Evolutionary conservation across 768 basidiomycete genomes (phyloP), one percentile per base, ranked within the genome.

Genomic region (Auricularia sp.): DNA sequence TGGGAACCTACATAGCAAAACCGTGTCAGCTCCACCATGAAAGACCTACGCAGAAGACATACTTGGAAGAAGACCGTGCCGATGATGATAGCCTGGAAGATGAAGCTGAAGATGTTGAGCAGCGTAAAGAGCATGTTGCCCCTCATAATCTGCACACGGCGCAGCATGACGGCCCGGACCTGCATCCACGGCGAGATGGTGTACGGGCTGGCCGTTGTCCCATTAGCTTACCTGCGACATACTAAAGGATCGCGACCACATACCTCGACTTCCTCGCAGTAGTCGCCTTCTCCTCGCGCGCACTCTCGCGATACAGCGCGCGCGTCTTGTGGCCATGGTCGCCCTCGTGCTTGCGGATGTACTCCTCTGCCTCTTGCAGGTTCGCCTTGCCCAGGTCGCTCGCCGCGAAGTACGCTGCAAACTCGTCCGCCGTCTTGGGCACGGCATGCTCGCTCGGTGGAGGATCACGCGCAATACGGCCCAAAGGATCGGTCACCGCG

Each of bases 61-160:
- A 54, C 54, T 3, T 80, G 76, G 65, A 84, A 77, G 78, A 89
- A 92, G 35, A 89, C 81, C 0, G 83, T 85, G 34, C 89, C 88
- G 62, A 87, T 79, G 63, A 83, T 79, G 61, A 80, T 69, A 45
- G 80, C 79, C 67, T 83, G 81, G 39, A 75, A 24, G 34, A 67
- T 58, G 67, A 85, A 76, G 36, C 84, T 68, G 71, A 84, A 86
- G 10, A 81, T 77, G 47, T 85, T 86, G 68, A 67, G 59, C 16
- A 42, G 58, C 64, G 58, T 34, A 16, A 44, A 21, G 39, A 2
- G 69, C 67, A 72, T 72, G 63, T 78, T 77, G 1, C 82, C 82
- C 5, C 68, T 67, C 18, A 83, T 64, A 33, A 82, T 82, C 68
- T 83, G 82, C 8, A 75, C 76, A 34, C 80, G 68, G n/a, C 82